Conservation (phyloP, 2,329 filamentous ascomycete species). For the Colletotrichum lentis region DNA sequence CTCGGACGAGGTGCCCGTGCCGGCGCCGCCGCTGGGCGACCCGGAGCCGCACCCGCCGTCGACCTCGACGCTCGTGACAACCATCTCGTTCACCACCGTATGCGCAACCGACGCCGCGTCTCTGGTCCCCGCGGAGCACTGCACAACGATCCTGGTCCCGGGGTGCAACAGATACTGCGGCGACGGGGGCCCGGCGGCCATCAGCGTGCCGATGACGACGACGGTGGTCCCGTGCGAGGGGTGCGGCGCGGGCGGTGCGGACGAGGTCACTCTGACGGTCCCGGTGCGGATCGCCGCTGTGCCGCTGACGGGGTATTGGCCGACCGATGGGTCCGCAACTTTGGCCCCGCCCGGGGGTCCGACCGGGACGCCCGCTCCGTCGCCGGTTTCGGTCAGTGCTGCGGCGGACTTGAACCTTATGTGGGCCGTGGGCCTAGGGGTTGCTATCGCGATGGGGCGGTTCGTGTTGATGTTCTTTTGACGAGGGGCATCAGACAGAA, state of each 20-base stretch:
- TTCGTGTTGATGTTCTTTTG: slow-evolving; percentile 31
- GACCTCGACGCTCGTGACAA: slow-evolving; percentile 34
- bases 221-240: slow-evolving; percentile 44
- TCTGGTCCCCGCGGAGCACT: slow-evolving; percentile 47
- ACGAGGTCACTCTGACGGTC: slow-evolving; percentile 47
- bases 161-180: slow-evolving; percentile 40
- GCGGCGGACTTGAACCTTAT: slow-evolving; percentile 11
- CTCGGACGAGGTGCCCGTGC: slow-evolving; percentile 42
- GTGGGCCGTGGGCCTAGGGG: slow-evolving; percentile 25
- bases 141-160: slow-evolving; percentile 44
- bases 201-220: slow-evolving; percentile 44
- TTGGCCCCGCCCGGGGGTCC: slow-evolving; percentile 11
- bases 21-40: slow-evolving; percentile 46
- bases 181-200: slow-evolving; percentile 20
- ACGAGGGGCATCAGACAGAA: background rate
- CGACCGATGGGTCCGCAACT: background rate
- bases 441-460: slow-evolving; percentile 14
- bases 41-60: slow-evolving; percentile 43
- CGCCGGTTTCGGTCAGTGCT: slow-evolving; percentile 21
- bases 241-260: slow-evolving; percentile 46
- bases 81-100: slow-evolving; percentile 47
- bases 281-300: slow-evolving; percentile 40
- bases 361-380: slow-evolving; percentile 12
- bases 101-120: slow-evolving; percentile 47
- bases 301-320: slow-evolving; percentile 28